Conservation (phyloP, 108 stramenopile species). For the Pseudonitzschia multiseries region DNA sequence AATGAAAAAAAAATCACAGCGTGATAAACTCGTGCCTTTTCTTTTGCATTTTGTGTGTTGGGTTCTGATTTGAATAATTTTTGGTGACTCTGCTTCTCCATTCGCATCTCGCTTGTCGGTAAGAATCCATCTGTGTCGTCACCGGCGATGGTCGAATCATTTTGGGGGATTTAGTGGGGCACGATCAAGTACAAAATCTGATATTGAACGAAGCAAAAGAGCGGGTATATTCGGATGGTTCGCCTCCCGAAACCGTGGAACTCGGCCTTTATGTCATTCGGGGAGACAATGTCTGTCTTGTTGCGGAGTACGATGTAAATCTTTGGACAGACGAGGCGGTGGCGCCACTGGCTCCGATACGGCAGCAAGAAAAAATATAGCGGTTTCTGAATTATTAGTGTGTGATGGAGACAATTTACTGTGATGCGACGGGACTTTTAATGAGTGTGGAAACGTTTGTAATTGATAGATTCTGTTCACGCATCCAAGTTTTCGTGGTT, state of each 20-base stretch:
- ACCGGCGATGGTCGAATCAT: constrained; percentile 85
- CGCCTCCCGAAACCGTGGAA: constrained; percentile 63
- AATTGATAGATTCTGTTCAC: too few species aligned
- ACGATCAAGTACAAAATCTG: constrained; percentile 87
- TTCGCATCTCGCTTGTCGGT: too few species aligned
- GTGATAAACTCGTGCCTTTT: neutral
- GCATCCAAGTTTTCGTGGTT: too few species aligned
- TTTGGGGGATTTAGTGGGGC: constrained; percentile 62
- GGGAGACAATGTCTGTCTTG: constrained; percentile 81
- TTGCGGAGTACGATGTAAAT: constrained; percentile 43
- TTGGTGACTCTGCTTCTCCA: too few species aligned
- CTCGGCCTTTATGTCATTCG: constrained; percentile 80
- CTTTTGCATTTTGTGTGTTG: neutral
- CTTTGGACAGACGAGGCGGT: constrained; percentile 28
- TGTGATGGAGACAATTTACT: too few species aligned
- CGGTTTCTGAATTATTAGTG: neutral
- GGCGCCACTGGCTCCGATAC: constrained; percentile 41
- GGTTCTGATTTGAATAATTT: constrained; percentile 6
- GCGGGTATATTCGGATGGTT: constrained; percentile 63
- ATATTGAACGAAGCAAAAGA: constrained; percentile 71
- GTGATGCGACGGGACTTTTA: too few species aligned
- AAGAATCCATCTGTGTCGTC: constrained; percentile 65
- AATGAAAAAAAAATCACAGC: too few species aligned
- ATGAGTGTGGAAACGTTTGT: too few species aligned
- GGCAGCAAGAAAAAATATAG: constrained; percentile 37